Evolutionary conservation across 2,329 filamentous ascomycete species (phyloP).

Genomic region (Beauveria sp.): DNA sequence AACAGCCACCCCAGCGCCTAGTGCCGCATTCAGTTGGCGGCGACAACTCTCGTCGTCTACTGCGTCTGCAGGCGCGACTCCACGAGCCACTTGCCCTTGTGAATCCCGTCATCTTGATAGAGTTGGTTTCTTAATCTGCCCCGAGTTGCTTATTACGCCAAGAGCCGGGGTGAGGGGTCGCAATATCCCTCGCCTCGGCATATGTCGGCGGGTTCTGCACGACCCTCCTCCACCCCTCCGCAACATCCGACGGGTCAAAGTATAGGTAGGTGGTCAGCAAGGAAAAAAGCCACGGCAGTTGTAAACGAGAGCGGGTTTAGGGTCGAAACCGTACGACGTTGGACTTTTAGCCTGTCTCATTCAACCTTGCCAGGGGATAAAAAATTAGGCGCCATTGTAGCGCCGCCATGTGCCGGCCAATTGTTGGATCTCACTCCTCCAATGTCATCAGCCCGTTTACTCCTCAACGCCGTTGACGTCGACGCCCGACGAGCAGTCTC

Average conservation of each 20-base stretch:
- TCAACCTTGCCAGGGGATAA: not conserved
- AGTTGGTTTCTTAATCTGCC: not conserved
- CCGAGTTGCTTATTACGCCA: not conserved
- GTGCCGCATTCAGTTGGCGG: not conserved
- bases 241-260: not conserved
- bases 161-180: not conserved
- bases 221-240: not conserved
- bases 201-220: not conserved
- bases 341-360: not conserved
- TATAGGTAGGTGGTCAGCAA: conserved; percentile 5
- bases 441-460: not conserved
- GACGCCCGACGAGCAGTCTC: not conserved
- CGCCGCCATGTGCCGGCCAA: not conserved
- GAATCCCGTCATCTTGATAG: not conserved
- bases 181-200: not conserved
- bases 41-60: not conserved
- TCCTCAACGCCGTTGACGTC: conserved; percentile 2
- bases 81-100: not conserved
- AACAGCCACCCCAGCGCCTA: not conserved
- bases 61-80: not conserved
- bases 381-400: not conserved
- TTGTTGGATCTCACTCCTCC: conserved; percentile 2
- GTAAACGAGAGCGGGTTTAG: conserved; percentile 1
- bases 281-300: conserved; percentile 2
- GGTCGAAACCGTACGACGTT: not conserved